Percentiles rank a stretch among this genome's conserved stretches.
phyloP scores from a whole-genome alignment of 108 stramenopile species.

The Fistulifera pelliculosa region DNA sequence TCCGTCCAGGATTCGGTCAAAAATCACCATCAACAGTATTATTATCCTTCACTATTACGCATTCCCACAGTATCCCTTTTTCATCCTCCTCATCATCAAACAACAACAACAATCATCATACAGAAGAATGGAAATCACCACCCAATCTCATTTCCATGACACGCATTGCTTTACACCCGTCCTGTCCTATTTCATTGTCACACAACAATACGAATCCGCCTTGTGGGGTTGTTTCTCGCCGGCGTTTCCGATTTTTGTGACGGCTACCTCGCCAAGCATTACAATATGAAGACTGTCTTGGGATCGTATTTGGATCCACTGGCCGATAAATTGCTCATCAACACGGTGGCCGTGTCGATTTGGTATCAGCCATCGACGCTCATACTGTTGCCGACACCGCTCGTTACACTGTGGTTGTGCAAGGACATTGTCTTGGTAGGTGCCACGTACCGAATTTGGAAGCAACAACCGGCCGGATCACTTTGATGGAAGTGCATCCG shows the following conservation, averaged over 20 bases:
- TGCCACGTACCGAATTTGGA: slow-evolving; percentile 14
- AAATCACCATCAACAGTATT: too few species aligned
- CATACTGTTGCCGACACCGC: slow-evolving; percentile 38
- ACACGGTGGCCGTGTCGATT: slow-evolving; percentile 31
- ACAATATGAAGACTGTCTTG: slow-evolving; percentile 51
- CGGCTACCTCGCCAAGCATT: slow-evolving; percentile 74
- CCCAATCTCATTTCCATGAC: slow-evolving; percentile 70
- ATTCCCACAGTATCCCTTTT: too few species aligned
- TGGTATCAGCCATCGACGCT: slow-evolving; percentile 36
- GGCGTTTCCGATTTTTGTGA: slow-evolving; percentile 67
- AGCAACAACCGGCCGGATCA: background rate
- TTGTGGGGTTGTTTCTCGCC: slow-evolving; percentile 30
- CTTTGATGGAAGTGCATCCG: slow-evolving; percentile 50
- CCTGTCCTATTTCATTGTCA: slow-evolving; percentile 56
- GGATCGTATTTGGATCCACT: slow-evolving; percentile 82
- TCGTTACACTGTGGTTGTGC: slow-evolving; percentile 59
- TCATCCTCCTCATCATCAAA: too few species aligned
- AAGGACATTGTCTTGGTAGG: slow-evolving; percentile 40
- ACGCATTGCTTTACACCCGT: slow-evolving; percentile 63
- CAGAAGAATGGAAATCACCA: slow-evolving; percentile 39
- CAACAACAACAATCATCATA: too few species aligned
- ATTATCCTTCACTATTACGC: too few species aligned
- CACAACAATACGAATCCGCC: slow-evolving; percentile 35
- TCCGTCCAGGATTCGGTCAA: too few species aligned
- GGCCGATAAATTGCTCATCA: slow-evolving; percentile 74